These are phyloP conservation scores for Diaporthe citrichinensis DNA, from an alignment of 2,329 filamentous ascomycete species.

Conservation along the genomic window DNA sequence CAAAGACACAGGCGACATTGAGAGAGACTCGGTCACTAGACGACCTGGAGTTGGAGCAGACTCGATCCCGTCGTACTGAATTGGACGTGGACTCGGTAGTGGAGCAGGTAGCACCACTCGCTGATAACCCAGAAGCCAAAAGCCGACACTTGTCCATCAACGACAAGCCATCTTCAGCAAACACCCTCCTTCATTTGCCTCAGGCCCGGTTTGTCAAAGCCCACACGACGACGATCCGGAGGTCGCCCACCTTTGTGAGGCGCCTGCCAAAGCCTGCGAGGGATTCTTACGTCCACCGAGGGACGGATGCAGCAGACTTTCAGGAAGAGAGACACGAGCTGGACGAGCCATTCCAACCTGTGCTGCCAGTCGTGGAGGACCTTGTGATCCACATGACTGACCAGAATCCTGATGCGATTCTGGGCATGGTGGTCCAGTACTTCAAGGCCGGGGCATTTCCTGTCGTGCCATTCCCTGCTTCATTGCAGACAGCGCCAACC, in stretches of 20 bases:
- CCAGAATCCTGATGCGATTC: slow-evolving; percentile 55
- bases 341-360: slow-evolving; percentile 54
- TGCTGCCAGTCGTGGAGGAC: slow-evolving; percentile 69
- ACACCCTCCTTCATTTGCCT: slow-evolving; percentile 44
- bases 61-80: slow-evolving; percentile 16
- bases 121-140: slow-evolving; percentile 33
- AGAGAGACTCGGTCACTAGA: slow-evolving; percentile 56
- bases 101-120: slow-evolving; percentile 15
- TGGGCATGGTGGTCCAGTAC: slow-evolving; percentile 63
- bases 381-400: slow-evolving; percentile 68
- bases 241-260: slow-evolving; percentile 41
- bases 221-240: slow-evolving; percentile 49
- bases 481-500: slow-evolving; percentile 20
- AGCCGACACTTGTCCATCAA: slow-evolving; percentile 38
- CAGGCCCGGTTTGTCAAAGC: slow-evolving; percentile 49
- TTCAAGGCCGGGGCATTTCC: slow-evolving; percentile 59
- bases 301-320: slow-evolving; percentile 53
- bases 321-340: slow-evolving; percentile 39
- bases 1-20: slow-evolving; percentile 46
- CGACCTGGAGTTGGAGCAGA: slow-evolving; percentile 32
- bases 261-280: slow-evolving; percentile 33
- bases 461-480: slow-evolving; percentile 31
- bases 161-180: slow-evolving; percentile 35
- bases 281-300: slow-evolving; percentile 56
- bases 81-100: neutral